Percentiles rank a stretch among this genome's conserved stretches.
Conservation (phyloP, 2,329 filamentous ascomycete species). For the Diaporthe humulicola region DNA sequence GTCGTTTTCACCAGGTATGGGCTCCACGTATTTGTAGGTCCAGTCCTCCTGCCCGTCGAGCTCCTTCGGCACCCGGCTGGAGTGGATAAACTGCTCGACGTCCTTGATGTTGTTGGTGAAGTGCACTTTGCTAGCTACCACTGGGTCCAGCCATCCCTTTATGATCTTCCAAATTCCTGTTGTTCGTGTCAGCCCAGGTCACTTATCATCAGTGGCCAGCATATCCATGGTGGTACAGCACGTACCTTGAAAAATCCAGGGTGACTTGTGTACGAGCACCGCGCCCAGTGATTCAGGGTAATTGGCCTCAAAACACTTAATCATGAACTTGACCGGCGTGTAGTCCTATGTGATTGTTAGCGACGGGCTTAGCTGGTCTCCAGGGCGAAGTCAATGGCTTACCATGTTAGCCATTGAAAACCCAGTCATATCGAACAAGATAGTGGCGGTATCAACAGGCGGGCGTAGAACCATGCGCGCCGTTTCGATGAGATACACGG, state of each 20-base stretch:
- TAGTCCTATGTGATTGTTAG: constrained; percentile 75
- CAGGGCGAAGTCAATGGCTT: constrained; percentile 44
- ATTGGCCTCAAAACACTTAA: constrained; percentile 99
- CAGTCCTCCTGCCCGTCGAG: constrained; percentile 89
- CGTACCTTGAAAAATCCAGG: constrained; percentile 94
- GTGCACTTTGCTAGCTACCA: constrained; percentile 93
- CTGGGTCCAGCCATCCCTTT: constrained; percentile 94
- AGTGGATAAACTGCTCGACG: constrained; percentile 81
- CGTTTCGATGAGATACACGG: constrained; percentile 94
- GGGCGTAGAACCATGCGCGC: constrained; percentile 84
- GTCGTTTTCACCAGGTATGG: constrained; percentile 80
- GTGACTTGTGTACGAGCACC: constrained; percentile 94
- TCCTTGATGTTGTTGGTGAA: constrained; percentile 89
- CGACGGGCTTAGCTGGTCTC: background rate
- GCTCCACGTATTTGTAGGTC: constrained; percentile 86
- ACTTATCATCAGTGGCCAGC: background rate
- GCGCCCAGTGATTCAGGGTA: constrained; percentile 93
- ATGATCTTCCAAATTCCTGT: constrained; percentile 96
- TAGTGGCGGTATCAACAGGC: constrained; percentile 92
- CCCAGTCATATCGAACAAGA: constrained; percentile 95
- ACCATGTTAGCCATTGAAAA: constrained; percentile 97
- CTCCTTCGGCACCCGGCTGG: constrained; percentile 80
- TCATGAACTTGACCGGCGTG: constrained; percentile 97
- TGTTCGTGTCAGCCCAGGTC: constrained; percentile 34
- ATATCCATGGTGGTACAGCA: constrained; percentile 38